Conservation (phyloP, 345 rosid genomes). For the Eucalyptus marginata region DNA sequence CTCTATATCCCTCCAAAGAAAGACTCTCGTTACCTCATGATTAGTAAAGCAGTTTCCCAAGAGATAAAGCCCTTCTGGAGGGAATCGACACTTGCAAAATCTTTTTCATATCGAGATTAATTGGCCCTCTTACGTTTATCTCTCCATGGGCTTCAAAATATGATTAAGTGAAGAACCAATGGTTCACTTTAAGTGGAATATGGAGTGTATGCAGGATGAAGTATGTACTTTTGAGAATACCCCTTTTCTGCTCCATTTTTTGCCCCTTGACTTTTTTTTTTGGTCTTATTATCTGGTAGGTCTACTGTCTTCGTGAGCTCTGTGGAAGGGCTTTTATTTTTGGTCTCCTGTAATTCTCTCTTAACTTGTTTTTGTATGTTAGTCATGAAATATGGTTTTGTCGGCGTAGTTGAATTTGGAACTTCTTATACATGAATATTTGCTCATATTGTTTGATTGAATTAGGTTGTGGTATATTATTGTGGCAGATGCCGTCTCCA, state of each 20-base stretch:
- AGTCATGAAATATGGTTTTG: not conserved
- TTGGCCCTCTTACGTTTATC: not conserved
- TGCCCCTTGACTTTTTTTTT: not conserved
- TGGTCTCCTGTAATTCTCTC: not conserved
- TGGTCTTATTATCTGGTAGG: not conserved
- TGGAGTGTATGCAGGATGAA: not conserved
- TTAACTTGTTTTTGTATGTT: not conserved
- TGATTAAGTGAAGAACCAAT: not conserved
- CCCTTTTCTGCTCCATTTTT: not conserved
- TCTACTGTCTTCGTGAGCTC: not conserved
- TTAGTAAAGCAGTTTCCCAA: not conserved
- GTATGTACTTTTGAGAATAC: not conserved
- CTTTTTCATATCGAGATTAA: not conserved
- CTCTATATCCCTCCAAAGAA: not conserved
- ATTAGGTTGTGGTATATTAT: not conserved
- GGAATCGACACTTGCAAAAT: not conserved
- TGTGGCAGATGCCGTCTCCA: not conserved
- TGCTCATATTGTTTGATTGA: not conserved
- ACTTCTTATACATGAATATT: not conserved
- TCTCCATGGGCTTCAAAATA: not conserved
- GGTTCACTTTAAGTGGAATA: not conserved
- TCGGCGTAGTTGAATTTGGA: not conserved
- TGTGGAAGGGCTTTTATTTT: not conserved
- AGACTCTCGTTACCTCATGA: not conserved
- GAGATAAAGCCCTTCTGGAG: not conserved